Base-by-base conservation (phyloP, 2,329 filamentous ascomycete genomes). In the Paraphoma chrysanthemicola region DNA sequence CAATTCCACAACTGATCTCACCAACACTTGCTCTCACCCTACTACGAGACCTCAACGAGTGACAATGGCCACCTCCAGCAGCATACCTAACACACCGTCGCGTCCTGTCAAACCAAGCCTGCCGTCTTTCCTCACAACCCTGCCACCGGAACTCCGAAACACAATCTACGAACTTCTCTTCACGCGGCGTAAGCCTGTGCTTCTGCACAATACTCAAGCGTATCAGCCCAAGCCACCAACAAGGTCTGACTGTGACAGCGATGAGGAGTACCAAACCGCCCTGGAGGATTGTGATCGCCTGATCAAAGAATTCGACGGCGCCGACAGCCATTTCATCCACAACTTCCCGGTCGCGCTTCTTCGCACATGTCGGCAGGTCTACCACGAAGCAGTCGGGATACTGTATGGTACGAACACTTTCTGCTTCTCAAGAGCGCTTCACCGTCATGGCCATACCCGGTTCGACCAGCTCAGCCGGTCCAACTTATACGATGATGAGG, bases 81-180 rank as follows among this genome's bases (percentile, higher is more conserved):
- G 7, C 23, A 51, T 51, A 11, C 42, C 23, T 4, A 55, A 48
- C 18, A 44, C 18, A 17, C 39, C 16, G 6, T 59, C 53, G 3
- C 28, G 30, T 8, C 56, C 49, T 11, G 49, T 38, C 7, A 42
- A 56, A 14, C 31, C 56, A 2, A 33, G 6, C 17, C 42, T 16
- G 2, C 53, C 45, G 14, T 59, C 56, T 2, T 48, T 59, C n/a
- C 42, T 59, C 18, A 53, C 45, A 7, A 42, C 12, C n/a, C 11
- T 59, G 23, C 50, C 53, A 14, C 29, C 54, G 7, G 50, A 63
- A 7, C 11, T 42, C 3, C 39, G 39, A 11, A 42, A 42, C 16
- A n/a, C 39, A 8, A n/a, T 42, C 8, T 42, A 42, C 39, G 10
- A 16, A n/a, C 4, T 42, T 16, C 39, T 42, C 14, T 42, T 42